Percentiles rank a stretch among this genome's conserved stretches.
Evolutionary conservation across 306 rosid species (phyloP).

Genomic region (Cucurbita ficifolia): DNA sequence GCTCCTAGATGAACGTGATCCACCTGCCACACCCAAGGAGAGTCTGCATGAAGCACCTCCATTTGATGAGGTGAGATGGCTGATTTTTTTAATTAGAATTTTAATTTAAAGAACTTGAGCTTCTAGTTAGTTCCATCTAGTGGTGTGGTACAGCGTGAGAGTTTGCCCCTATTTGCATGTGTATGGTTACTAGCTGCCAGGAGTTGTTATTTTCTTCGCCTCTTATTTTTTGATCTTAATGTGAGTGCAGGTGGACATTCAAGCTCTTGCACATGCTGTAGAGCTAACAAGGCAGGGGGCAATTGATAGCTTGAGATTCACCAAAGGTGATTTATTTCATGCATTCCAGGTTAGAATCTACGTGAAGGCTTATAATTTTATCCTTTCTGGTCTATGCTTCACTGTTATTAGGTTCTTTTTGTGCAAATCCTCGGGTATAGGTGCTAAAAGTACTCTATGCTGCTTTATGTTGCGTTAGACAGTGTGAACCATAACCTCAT

Average conservation of each 20-base stretch:
- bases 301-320: slow-evolving; percentile 86
- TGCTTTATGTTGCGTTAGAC: background rate
- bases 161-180: background rate
- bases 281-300: slow-evolving; percentile 98
- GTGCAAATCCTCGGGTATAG: background rate
- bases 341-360: slow-evolving; percentile 75
- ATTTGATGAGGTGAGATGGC: slow-evolving; percentile 69
- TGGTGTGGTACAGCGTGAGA: background rate
- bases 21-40: slow-evolving; percentile 79
- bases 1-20: slow-evolving; percentile 86
- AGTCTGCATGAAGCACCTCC: slow-evolving; percentile 79
- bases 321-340: slow-evolving; percentile 83
- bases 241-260: slow-evolving; percentile 71
- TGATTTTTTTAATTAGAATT: background rate
- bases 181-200: background rate
- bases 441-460: background rate
- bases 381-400: slow-evolving; percentile 7
- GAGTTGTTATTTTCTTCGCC: background rate
- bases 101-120: background rate
- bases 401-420: slow-evolving; percentile 9
- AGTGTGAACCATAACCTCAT: background rate
- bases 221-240: slow-evolving; percentile 1
- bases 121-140: background rate
- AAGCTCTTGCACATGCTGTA: slow-evolving; percentile 98
- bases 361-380: background rate